Evolutionary conservation across 345 rosid genomes (phyloP).

Genomic region (Rhodamnia argentea): DNA sequence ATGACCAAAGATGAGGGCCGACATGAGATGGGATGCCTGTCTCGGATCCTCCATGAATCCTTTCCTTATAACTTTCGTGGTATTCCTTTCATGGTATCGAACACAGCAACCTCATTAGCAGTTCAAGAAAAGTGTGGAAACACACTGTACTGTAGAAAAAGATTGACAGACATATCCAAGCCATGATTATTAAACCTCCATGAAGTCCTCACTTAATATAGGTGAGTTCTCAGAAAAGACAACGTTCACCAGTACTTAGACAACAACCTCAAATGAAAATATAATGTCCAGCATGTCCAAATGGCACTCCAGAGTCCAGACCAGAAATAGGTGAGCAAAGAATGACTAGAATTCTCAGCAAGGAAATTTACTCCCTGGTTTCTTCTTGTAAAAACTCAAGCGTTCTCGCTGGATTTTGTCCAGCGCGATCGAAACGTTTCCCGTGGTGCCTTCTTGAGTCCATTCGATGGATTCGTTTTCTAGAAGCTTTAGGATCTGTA

Average conservation of each 20-base stretch:
- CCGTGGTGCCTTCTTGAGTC: conserved; percentile 27
- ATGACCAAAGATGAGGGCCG: no score
- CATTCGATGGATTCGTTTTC: conserved; percentile 43
- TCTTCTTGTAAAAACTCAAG: conserved; percentile 20
- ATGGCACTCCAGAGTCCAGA: not conserved
- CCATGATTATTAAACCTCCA: not conserved
- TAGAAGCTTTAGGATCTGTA: conserved; percentile 36
- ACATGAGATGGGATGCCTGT: not conserved
- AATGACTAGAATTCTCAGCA: not conserved
- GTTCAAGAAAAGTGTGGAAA: not conserved
- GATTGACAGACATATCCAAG: not conserved
- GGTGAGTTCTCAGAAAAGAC: not conserved
- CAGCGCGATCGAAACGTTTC: conserved; percentile 25
- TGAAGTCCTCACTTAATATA: not conserved
- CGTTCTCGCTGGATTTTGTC: conserved; percentile 28
- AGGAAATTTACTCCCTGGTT: not conserved
- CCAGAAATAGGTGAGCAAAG: not conserved
- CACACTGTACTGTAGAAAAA: not conserved
- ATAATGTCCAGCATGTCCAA: not conserved
- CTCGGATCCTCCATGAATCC: not conserved
- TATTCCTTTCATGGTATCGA: not conserved
- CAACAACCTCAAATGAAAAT: not conserved
- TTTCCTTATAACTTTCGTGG: not conserved
- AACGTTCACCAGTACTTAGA: not conserved
- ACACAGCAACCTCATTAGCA: not conserved